phyloP scores from a whole-genome alignment of 352 stramenopile genomes.

The Phytophthora idaei region DNA sequence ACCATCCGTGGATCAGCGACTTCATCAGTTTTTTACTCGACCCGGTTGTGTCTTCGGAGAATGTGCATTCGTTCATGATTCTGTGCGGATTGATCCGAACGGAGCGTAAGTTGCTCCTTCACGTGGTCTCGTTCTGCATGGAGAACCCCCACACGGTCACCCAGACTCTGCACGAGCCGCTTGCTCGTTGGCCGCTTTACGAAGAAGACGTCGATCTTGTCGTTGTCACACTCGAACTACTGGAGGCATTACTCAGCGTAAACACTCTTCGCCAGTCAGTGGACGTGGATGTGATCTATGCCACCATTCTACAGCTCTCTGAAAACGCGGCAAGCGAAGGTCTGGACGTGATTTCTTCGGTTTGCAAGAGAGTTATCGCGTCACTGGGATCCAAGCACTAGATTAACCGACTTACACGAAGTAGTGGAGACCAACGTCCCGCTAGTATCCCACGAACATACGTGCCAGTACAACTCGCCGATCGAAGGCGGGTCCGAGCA shows the following conservation, averaged over 20 bases:
- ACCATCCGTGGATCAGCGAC: slow-evolving; percentile 51
- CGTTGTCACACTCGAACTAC: slow-evolving; percentile 53
- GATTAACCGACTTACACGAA: slow-evolving; percentile 3
- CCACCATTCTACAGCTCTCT: slow-evolving; percentile 54
- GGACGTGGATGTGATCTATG: slow-evolving; percentile 47
- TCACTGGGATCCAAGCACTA: slow-evolving; percentile 33
- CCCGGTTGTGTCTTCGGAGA: slow-evolving; percentile 50
- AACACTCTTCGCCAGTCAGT: slow-evolving; percentile 42
- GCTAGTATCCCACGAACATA: slow-evolving; percentile 51
- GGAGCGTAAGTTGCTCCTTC: slow-evolving; percentile 40
- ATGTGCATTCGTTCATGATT: slow-evolving; percentile 57
- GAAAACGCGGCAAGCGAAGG: slow-evolving; percentile 52
- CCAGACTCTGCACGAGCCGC: slow-evolving; percentile 48
- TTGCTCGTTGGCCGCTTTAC: slow-evolving; percentile 64
- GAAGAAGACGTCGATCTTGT: slow-evolving; percentile 71
- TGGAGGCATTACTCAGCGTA: slow-evolving; percentile 43
- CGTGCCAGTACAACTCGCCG: slow-evolving; percentile 55
- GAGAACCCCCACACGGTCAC: slow-evolving; percentile 42
- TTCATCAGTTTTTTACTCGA: slow-evolving; percentile 53
- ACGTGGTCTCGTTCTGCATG: slow-evolving; percentile 49
- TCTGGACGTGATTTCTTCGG: slow-evolving; percentile 46
- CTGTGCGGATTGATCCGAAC: slow-evolving; percentile 39
- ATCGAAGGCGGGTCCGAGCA: slow-evolving; percentile 35
- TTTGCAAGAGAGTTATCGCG: slow-evolving; percentile 43
- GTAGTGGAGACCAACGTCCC: slow-evolving; percentile 36